Base-by-base conservation (phyloP, 2,329 filamentous ascomycete genomes). In the Ascomycota sp. region DNA sequence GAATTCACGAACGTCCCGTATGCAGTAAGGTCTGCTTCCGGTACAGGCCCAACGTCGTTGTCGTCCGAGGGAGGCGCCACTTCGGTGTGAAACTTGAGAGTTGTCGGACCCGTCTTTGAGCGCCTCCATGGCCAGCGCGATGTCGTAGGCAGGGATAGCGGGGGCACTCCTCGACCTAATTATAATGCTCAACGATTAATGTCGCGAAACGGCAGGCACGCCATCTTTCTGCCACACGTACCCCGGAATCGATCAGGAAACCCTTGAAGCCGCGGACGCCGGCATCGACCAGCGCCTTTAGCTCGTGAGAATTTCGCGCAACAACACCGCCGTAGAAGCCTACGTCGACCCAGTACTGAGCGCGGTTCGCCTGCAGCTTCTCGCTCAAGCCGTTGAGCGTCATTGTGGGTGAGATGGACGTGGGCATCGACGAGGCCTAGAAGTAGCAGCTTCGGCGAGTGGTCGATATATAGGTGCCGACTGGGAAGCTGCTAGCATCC, bases 81-180 rank as follows among this genome's bases (percentile, higher is more conserved):
- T 53, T 98, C 89, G 33, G 89, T 89, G 48, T 98, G 89, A 59
- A 98, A 98, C 86, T 95, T 95, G 43, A 95, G 71, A 0, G 83
- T 92, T 2, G 89, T 95, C n/a, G 81, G 67, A 31, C 75, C n/a
- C 67, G 41, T 81, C 72, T 35, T 79, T 78, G 36, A 98, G 67
- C 28, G 76, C 79, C 20, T 61, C 59, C 68, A 98, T 85, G 26
- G 79, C 85, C 24, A 78, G 65, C 1, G 67, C 61, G 33, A 95
- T 78, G 49, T 95, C 89, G 10, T 55, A 51, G 1, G 79, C 65
- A 0, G 77, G 77, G n/a, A 95, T 75, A 19, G 83, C 82, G 0
- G 89, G 89, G 50, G n/a, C 95, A 98, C 47, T 98, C 89, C 27
- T 93, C 82, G 27, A 94, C 80, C 79, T 86, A 23, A 19, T 19